A percentile compares a stretch with the other conserved stretches of the same genome.
These are phyloP conservation scores for Pichia eremophila DNA, from an alignment of 805 yeast species.

Conservation along the genomic window DNA sequence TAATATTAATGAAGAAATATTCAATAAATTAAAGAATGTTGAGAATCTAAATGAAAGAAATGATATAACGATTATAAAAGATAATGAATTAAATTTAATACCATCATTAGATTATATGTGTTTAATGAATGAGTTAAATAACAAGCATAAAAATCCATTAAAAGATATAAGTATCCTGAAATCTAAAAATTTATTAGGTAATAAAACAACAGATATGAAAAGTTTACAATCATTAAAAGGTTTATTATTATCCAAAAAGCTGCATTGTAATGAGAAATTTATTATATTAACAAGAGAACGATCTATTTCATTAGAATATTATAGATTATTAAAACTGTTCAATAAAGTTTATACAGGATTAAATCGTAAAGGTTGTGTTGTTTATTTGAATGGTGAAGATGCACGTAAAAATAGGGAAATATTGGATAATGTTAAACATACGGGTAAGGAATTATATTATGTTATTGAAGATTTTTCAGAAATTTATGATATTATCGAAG, in stretches of 20 bases:
- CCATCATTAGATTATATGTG: slow-evolving; percentile 12
- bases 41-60: slow-evolving; percentile 14
- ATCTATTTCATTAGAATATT: slow-evolving; percentile 19
- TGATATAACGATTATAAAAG: slow-evolving; percentile 16
- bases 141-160: neutral
- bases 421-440: slow-evolving; percentile 2
- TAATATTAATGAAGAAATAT: slow-evolving; percentile 3
- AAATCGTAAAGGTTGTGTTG: slow-evolving; percentile 15
- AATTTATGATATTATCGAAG: slow-evolving; percentile 16
- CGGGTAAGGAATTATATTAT: slow-evolving; percentile 13
- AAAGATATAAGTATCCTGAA: slow-evolving; percentile 4
- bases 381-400: slow-evolving; percentile 10
- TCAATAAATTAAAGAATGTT: slow-evolving; percentile 8
- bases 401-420: neutral
- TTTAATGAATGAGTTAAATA: slow-evolving; percentile 4
- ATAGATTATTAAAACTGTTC: slow-evolving; percentile 15
- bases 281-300: slow-evolving; percentile 18
- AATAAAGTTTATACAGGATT: slow-evolving; percentile 3
- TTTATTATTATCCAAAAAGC: slow-evolving; percentile 1
- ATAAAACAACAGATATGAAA: slow-evolving; percentile 13
- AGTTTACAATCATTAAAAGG: slow-evolving; percentile 12
- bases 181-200: slow-evolving; percentile 15
- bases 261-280: slow-evolving; percentile 9
- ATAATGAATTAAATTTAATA: slow-evolving; percentile 15
- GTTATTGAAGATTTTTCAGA: slow-evolving; percentile 14